phyloP scores from a whole-genome alignment of 768 basidiomycete species.

The Collybia sordida region DNA sequence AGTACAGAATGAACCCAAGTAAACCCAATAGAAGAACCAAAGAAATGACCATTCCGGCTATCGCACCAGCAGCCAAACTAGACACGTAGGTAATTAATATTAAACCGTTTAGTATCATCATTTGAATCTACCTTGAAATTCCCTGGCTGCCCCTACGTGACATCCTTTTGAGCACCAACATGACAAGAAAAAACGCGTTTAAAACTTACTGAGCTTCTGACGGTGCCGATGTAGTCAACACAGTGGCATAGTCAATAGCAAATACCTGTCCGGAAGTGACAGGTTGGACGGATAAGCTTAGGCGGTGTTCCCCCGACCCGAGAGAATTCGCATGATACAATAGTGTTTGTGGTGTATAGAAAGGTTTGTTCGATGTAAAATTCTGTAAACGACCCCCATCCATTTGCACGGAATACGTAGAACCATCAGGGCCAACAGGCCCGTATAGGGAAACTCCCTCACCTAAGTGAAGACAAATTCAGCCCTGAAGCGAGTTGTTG shows the following conservation, averaged over 20 bases:
- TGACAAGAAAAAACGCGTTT: too few species aligned
- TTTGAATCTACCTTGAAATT: too few species aligned
- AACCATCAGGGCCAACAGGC: constrained; percentile 32
- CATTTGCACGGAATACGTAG: constrained; percentile 33
- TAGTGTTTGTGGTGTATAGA: constrained; percentile 23
- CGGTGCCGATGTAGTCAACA: constrained; percentile 7
- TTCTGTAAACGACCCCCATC: constrained; percentile 24
- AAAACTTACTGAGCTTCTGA: neutral
- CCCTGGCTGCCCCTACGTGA: too few species aligned
- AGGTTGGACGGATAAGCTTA: constrained; percentile 9
- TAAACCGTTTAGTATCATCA: too few species aligned
- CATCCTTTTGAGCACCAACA: too few species aligned
- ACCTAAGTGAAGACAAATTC: constrained; percentile 22
- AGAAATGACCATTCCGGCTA: too few species aligned
- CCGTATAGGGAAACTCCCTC: constrained; percentile 47
- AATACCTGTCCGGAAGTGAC: constrained; percentile 4
- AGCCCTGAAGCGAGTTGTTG: neutral
- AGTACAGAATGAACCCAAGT: too few species aligned
- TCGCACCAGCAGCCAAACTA: too few species aligned
- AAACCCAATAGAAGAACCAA: too few species aligned
- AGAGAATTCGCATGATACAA: constrained; percentile 16
- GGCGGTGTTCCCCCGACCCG: constrained; percentile 3
- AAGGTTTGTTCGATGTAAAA: constrained; percentile 20
- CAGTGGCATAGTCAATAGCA: constrained; percentile 12
- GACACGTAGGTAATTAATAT: too few species aligned